These are phyloP conservation scores for Aphanoascus verrucosus DNA, from an alignment of 2,329 filamentous ascomycete genomes.

Conservation along the genomic window DNA sequence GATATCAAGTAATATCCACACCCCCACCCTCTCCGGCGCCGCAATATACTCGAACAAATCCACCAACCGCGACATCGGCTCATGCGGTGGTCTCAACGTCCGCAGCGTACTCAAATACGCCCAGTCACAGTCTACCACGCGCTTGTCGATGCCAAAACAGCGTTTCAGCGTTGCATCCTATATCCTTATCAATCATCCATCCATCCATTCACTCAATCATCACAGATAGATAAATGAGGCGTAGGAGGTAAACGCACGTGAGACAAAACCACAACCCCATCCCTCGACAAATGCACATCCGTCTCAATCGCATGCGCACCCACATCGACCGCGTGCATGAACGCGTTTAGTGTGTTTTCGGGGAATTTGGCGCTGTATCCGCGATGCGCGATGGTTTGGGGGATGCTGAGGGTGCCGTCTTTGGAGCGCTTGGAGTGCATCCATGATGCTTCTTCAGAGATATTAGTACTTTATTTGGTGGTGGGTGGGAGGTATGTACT, in stretches of 20 bases:
- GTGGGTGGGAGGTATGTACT: neutral
- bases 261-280: constrained; percentile 74
- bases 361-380: constrained; percentile 59
- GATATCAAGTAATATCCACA: constrained; percentile 81
- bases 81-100: constrained; percentile 56
- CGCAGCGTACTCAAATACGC: constrained; percentile 56
- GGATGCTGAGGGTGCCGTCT: neutral
- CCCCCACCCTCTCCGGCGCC: constrained; percentile 50
- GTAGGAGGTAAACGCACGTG: constrained; percentile 45
- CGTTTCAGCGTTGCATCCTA: constrained; percentile 67
- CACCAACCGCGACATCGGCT: constrained; percentile 60
- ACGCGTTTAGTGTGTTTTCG: constrained; percentile 77
- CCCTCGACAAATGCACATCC: constrained; percentile 71
- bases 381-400: constrained; percentile 35
- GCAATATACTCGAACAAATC: constrained; percentile 66
- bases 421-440: constrained; percentile 3
- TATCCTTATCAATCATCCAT: neutral
- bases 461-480: too few relatives aligned
- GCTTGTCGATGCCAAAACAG: constrained; percentile 66
- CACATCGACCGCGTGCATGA: constrained; percentile 59
- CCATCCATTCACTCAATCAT: too few relatives aligned
- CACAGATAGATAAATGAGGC: too few relatives aligned
- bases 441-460: constrained; percentile 1
- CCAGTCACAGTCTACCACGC: constrained; percentile 68
- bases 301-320: constrained; percentile 79